Evolutionary conservation across 441 rosid species (phyloP), one percentile per base, ranked within the genome.

Genomic region (Oxalis stricta): DNA sequence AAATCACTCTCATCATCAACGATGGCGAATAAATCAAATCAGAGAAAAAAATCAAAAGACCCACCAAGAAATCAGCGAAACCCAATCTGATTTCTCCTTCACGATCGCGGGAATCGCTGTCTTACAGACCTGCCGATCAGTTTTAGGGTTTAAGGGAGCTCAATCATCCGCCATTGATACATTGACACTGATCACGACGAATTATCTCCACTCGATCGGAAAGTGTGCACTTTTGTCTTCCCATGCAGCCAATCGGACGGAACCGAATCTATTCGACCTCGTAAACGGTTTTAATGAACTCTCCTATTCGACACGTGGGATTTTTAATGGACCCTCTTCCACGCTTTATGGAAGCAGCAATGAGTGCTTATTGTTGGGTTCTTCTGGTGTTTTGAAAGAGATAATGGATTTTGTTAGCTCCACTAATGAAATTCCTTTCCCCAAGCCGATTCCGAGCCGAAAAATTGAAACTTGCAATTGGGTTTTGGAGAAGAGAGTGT

Each of bases 81-180:
- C 23, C 31, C 61, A 58, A n/a, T 24, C 55, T 5, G 69, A 63
- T 6, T 73, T 55, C 50, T 47, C 66, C 15, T 68, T 64, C 60
- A 21, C 61, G 9, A 17, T 73, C 20, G 66, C 66, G 29, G 58
- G 43, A 70, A 48, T 63, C 24, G 82, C 82, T 24, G 68, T 82
- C 33, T 48, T 76, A 14, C 87, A 78, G 64, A 68, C 71, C 20
- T 82, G 84, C 69, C 58, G 18, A 44, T 73, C 79, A 0, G 39
- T 60, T 0, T n/a, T n/a, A n/a, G 93, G 84, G 2, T 78, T 64
- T 61, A 69, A 18, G 50, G 38, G 67, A 24, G 38, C 71, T 20
- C 65, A 70, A 3, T 45, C 38, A 24, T 66, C 72, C 2, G 72
- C 82, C 9, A 54, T 82, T 18, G 49, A 76, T 41, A 38, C 64